A percentile compares a stretch with the other conserved stretches of the same genome.
Conservation (phyloP, 768 basidiomycete species). For the Cystobasidium onofrii region DNA sequence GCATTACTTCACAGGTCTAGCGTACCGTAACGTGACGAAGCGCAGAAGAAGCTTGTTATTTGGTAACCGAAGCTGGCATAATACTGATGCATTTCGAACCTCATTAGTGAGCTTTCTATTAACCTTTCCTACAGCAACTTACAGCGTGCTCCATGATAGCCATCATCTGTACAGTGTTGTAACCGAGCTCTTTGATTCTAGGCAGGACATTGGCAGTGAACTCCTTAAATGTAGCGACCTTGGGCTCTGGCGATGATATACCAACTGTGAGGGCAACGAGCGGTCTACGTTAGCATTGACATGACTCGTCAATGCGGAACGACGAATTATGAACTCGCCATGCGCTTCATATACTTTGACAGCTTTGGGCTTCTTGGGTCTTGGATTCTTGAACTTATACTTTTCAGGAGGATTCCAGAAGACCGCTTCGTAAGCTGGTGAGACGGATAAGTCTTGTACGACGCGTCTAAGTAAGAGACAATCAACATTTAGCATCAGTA, state of each 20-base stretch:
- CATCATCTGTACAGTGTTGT: slow-evolving; percentile 97
- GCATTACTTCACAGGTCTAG: not conserved
- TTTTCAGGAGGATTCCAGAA: slow-evolving; percentile 97
- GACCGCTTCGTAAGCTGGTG: slow-evolving; percentile 88
- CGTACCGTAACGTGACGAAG: slow-evolving; percentile 77
- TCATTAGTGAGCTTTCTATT: slow-evolving; percentile 9
- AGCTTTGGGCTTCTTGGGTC: slow-evolving; percentile 60
- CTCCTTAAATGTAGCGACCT: slow-evolving; percentile 92
- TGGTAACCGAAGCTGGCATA: slow-evolving; percentile 80
- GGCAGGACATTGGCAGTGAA: slow-evolving; percentile 77
- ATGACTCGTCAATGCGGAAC: not conserved
- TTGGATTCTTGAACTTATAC: slow-evolving; percentile 73
- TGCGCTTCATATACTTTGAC: slow-evolving; percentile 92
- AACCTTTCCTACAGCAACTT: not conserved
- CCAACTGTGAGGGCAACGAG: slow-evolving; percentile 54
- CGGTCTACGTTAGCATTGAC: too few relatives aligned
- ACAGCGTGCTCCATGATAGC: slow-evolving; percentile 88
- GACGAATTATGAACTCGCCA: slow-evolving; percentile 42
- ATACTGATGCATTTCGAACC: too few relatives aligned
- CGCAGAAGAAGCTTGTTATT: slow-evolving; percentile 93
- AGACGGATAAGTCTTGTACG: slow-evolving; percentile 81
- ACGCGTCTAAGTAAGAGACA: too few relatives aligned
- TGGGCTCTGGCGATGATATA: slow-evolving; percentile 76
- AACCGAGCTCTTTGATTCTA: slow-evolving; percentile 81
- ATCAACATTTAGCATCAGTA: too few relatives aligned